Evolutionary conservation across 495 filamentous ascomycete species (phyloP).

Genomic region (Collariella sp.): DNA sequence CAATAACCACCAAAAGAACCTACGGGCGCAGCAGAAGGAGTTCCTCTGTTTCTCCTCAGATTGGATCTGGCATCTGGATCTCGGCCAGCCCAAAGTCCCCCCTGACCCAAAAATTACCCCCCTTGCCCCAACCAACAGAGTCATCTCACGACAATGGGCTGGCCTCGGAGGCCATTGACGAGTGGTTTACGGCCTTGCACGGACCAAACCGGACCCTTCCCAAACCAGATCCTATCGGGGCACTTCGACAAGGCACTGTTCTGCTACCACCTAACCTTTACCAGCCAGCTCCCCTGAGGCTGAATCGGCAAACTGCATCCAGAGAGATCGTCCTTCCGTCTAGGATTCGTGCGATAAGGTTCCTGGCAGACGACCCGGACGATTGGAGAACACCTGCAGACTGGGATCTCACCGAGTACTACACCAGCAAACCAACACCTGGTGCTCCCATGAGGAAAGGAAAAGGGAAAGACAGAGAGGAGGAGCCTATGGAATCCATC

Average conservation of each 20-base stretch:
- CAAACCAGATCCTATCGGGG: not conserved
- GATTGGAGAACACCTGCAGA: conserved; percentile 28
- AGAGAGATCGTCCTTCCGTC: not conserved
- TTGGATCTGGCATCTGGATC: conserved; percentile 4
- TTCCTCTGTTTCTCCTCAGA: too few species aligned
- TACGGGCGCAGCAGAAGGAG: not conserved
- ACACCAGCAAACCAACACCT: not conserved
- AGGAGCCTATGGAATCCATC: not conserved
- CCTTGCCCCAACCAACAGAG: not conserved
- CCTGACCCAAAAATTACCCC: not conserved
- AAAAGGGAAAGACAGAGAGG: not conserved
- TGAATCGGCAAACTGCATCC: not conserved
- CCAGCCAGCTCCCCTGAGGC: not conserved
- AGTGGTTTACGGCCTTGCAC: not conserved
- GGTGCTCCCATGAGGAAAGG: not conserved
- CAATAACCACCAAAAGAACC: not conserved
- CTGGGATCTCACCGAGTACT: not conserved
- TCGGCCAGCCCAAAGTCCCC: not conserved
- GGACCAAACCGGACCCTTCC: not conserved
- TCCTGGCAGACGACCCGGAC: conserved; percentile 24
- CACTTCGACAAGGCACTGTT: not conserved
- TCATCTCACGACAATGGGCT: not conserved
- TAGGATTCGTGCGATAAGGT: not conserved
- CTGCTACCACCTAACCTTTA: not conserved
- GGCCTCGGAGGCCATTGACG: not conserved